Conservation (phyloP, 2,329 filamentous ascomycete species). For the Clarireedia monteithiana region DNA sequence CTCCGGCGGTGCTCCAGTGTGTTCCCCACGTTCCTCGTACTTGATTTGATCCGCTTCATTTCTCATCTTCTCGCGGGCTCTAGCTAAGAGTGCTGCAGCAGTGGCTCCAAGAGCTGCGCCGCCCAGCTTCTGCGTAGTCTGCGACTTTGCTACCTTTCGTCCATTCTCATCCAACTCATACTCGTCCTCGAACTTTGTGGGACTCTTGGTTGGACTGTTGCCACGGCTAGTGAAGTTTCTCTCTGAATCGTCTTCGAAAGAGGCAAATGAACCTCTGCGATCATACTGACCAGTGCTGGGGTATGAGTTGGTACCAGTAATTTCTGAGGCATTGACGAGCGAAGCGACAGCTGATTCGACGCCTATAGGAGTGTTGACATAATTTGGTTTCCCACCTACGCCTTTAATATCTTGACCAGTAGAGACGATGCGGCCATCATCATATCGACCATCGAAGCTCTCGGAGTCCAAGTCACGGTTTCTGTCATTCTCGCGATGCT, state of each 20-base stretch:
- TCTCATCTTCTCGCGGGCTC: constrained; percentile 20
- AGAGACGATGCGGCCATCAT: constrained; percentile 46
- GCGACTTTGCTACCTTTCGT: constrained; percentile 26
- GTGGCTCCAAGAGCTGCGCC: constrained; percentile 17
- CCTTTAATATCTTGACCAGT: constrained; percentile 64
- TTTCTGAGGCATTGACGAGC: constrained; percentile 67
- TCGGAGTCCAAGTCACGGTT: constrained; percentile 46
- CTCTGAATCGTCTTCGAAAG: constrained; percentile 30
- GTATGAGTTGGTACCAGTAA: constrained; percentile 52
- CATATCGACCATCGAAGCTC: constrained; percentile 52
- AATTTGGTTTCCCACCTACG: constrained; percentile 66
- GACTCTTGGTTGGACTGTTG: constrained; percentile 39
- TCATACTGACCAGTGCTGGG: constrained; percentile 32
- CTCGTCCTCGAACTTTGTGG: constrained; percentile 24
- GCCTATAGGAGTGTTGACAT: constrained; percentile 62
- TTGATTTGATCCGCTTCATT: constrained; percentile 21
- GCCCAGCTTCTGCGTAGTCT: constrained; percentile 22
- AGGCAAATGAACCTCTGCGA: constrained; percentile 27
- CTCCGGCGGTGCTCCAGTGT: constrained; percentile 46
- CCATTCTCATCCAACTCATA: constrained; percentile 30
- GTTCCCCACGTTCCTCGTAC: constrained; percentile 22
- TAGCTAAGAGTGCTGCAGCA: constrained; percentile 23
- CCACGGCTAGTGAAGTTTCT: constrained; percentile 28
- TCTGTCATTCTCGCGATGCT: constrained; percentile 28
- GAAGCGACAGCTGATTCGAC: constrained; percentile 90